Evolutionary conservation across 257 asterid genomes (phyloP), one percentile per base, ranked within the genome.

Genomic region (Gynochthodes officinalis): DNA sequence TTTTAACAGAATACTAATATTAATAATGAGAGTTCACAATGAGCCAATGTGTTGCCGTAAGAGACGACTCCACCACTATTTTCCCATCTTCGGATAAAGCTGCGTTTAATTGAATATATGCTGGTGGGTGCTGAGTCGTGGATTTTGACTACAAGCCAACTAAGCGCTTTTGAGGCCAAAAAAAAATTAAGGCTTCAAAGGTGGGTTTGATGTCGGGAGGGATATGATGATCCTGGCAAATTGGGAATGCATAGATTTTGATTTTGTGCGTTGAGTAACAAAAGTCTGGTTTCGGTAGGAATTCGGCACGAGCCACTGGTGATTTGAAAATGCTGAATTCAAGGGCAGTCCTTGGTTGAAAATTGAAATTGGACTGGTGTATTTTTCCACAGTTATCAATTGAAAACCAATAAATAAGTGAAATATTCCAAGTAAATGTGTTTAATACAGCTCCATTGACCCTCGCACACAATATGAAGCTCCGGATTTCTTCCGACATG

Each of bases 401-500:
- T 2, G 42, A 37, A 37, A 37, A 37, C 7, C 3, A 37, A 37
- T 15, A 60, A 39, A 60, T 39, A 32, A 13, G 11, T 25, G 2
- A 60, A 32, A 12, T 30, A 60, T 59, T 23, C 65, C 30, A 59
- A 59, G 65, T 32, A 30, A 60, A 16, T 60, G 66, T 60, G 66
- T 16, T n/a, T n/a, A n/a, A n/a, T n/a, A n/a, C n/a, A n/a, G 6
- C 25, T 5, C 42, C 37, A 30, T 60, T 60, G 44, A 60, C 60
- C 9, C 18, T 18, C 6, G 32, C 60, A 48, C 72, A 67, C 15
- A 67, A 19, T n/a, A n/a, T n/a, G n/a, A 30, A 2, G 60, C 60
- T 67, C n/a, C n/a, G 4, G 40, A 67, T 46, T 67, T 67, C 46
- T 52, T 67, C 72, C 72, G 49, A 67, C 72, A 67, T 67, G 57